Conservation (phyloP, 2,329 filamentous ascomycete genomes). For the Trichoderma sp. region DNA sequence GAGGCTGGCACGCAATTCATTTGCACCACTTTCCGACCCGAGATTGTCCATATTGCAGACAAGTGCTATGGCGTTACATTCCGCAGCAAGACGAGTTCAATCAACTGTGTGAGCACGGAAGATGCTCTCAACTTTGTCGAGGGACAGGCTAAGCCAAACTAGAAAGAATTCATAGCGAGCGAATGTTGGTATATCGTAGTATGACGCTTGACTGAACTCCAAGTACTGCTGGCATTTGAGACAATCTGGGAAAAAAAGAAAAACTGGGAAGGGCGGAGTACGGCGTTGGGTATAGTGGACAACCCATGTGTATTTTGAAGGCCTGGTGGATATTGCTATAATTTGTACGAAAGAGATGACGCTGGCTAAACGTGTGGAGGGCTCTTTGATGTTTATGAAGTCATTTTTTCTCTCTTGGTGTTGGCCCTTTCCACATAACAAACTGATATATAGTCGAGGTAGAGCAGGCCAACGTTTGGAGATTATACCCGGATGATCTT, state of each 20-base stretch:
- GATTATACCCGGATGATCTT: background rate
- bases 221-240: background rate
- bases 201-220: constrained; percentile 7
- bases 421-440: background rate
- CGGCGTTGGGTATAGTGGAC: constrained; percentile 23
- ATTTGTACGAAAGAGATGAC: constrained; percentile 15
- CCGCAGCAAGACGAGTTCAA: constrained; percentile 88
- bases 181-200: background rate
- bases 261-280: constrained; percentile 23
- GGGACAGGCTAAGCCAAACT: constrained; percentile 60
- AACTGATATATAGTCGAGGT: background rate
- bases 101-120: constrained; percentile 84
- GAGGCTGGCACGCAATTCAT: constrained; percentile 80
- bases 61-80: constrained; percentile 98
- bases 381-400: background rate
- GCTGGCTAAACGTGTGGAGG: background rate
- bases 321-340: constrained; percentile 15
- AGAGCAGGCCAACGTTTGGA: background rate
- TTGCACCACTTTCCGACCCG: constrained; percentile 96
- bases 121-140: constrained; percentile 94
- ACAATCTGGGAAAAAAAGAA: background rate
- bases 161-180: constrained; percentile 14
- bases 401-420: background rate
- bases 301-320: constrained; percentile 19
- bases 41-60: constrained; percentile 93